Base-by-base conservation (phyloP, 176 grass and related monocot genomes). In the Oryza brachyantha region DNA sequence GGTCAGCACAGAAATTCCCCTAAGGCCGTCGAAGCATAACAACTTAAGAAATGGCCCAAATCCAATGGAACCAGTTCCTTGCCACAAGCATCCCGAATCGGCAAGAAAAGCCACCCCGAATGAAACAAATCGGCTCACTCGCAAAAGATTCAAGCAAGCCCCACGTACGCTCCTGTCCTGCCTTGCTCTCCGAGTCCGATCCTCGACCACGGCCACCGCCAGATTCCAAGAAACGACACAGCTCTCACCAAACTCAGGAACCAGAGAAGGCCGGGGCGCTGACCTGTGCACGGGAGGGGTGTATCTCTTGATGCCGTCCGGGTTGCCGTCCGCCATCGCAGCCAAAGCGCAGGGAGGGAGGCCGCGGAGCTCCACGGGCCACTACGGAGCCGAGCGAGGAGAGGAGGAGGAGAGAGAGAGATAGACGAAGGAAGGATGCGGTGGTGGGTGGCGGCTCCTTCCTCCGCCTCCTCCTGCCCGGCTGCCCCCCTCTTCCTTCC, bases 231-330 rank as follows among this genome's bases (percentile, higher is more conserved):
- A 72, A 70, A 61, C n/a, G 7, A 4, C 24, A 8, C 14, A 4
- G 22, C 21, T 24, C 1, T 39, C n/a, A 4, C 50, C 22, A 6
- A n/a, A n/a, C n/a, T n/a, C n/a, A n/a, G n/a, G n/a, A n/a, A n/a
- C n/a, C 70, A 63, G 38, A 58, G 6, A 14, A 40, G 29, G 22
- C 5, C 5, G 52, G 35, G 29, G 50, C 68, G 26, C 57, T 81
- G 77, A 87, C 85, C 85, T 82, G 65, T 82, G 79, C 32, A 82
- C 85, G 43, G 79, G 79, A 77, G 85, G 85, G 57, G 79, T 87
- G 73, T 87, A 87, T 65, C 79, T 62, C 85, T 87, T 87, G 85
- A 87, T 81, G 73, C 66, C 46, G 58, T 87, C 85, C 42, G 73
- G 35, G 73, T 72, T 87, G 79, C 32, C n/a, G 11, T 87, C 85